These are phyloP conservation scores for Naganishia vaughanmartiniae DNA, from an alignment of 768 basidiomycete species.

Conservation along the genomic window DNA sequence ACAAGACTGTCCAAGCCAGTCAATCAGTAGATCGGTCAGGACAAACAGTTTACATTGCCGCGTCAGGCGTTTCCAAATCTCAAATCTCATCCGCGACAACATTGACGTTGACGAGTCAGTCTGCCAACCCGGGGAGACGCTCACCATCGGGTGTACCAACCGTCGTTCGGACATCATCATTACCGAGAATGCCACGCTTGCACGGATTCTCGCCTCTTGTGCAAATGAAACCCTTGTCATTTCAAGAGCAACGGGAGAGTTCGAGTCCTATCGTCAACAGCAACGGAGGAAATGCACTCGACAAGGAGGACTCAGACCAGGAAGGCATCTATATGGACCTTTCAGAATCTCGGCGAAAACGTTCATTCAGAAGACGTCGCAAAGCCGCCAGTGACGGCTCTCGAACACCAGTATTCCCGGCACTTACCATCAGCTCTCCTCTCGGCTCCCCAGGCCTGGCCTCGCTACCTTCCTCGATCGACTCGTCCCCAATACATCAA, in stretches of 20 bases:
- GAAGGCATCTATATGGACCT: conserved; percentile 15
- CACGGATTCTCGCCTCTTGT: conserved; percentile 2
- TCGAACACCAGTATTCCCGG: background rate
- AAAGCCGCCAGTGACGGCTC: conserved; percentile 22
- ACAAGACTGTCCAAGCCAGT: background rate
- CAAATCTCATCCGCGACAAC: background rate
- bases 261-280: background rate
- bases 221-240: background rate
- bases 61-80: background rate
- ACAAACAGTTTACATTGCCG: background rate
- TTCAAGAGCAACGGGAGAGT: background rate
- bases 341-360: conserved; percentile 13
- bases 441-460: background rate
- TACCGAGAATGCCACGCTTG: conserved; percentile 18
- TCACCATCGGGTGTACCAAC: background rate
- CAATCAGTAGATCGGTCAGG: background rate
- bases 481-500: conserved; percentile 5
- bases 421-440: conserved; percentile 4
- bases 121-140: background rate
- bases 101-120: background rate
- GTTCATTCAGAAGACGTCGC: background rate
- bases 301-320: background rate
- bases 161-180: background rate
- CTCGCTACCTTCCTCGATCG: background rate
- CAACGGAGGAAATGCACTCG: background rate